Base-by-base conservation (phyloP, 1,284 basidiomycete genomes). In the Melampsora americana region DNA sequence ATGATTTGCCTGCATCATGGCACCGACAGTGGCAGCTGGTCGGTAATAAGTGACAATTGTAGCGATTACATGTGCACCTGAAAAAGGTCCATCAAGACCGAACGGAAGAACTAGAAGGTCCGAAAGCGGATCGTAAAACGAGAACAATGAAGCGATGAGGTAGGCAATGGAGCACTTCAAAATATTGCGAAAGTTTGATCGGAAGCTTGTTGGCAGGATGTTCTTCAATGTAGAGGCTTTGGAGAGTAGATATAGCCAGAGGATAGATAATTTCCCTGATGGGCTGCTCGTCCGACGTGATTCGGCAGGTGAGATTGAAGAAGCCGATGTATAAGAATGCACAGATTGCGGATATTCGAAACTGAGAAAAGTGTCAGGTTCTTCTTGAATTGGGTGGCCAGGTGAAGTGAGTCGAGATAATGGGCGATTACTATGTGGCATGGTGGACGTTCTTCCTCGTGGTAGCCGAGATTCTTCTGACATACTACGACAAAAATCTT, bases 141-240 rank as follows among this genome's bases (percentile, higher is more conserved):
- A 98, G 86, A 97, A 98, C 12, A 98, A 85, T 0, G 92, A 93
- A 2, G 88, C 94, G 77, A 97, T 83, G 77, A 93, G 88, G 82
- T 99, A 99, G 0, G 95, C 92, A 12, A 97, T 85, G 0, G 89
- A 88, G 83, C 95, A 99, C 84, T 98, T 98, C 80, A 94, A 82
- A 66, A 97, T 89, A 81, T 91, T 92, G 59, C 87, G 86, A 78
- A 89, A 87, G 50, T 66, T 11, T 26, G 39, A 53, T 20, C 53
- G 11, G 56, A 74, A 61, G 28, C 61, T 53, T 14, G 20, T 61
- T 3, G 72, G 72, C 7, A 67, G 56, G 23, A 23, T 2, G 26
- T 28, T 28, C 23, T 32, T 11, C 12, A 23, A n/a, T 23, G 23
- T n/a, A 59, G 20, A 59, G n/a, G 23, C 53, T 59, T 3, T 9